Evolutionary conservation across 2,329 filamentous ascomycete genomes (phyloP).

Genomic region (Beauveria australis): DNA sequence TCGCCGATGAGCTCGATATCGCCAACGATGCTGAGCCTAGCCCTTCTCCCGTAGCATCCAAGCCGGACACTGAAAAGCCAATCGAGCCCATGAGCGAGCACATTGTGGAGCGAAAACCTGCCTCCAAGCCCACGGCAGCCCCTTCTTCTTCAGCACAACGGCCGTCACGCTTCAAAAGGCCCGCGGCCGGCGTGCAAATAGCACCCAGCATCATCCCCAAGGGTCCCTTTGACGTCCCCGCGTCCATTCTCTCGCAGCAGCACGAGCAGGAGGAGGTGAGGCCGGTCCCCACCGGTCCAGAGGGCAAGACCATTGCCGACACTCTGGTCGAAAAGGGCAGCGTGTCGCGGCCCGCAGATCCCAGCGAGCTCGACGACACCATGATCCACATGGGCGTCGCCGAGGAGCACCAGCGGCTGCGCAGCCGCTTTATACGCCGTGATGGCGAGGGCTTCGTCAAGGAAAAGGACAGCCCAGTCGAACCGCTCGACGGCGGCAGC

Average conservation of each 20-base stretch:
- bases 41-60: slow-evolving; percentile 12
- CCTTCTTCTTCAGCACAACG: slow-evolving; percentile 22
- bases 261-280: slow-evolving; percentile 26
- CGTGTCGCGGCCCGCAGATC: slow-evolving; percentile 23
- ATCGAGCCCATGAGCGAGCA: slow-evolving; percentile 42
- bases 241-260: slow-evolving; percentile 26
- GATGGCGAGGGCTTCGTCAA: slow-evolving; percentile 69
- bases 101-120: slow-evolving; percentile 38
- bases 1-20: slow-evolving; percentile 67
- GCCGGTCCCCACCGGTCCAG: slow-evolving; percentile 39
- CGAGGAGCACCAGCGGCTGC: slow-evolving; percentile 71
- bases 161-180: slow-evolving; percentile 45
- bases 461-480: slow-evolving; percentile 58
- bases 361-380: slow-evolving; percentile 60
- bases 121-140: slow-evolving; percentile 14
- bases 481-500: slow-evolving; percentile 57
- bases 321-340: slow-evolving; percentile 48
- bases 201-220: slow-evolving; percentile 22
- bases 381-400: slow-evolving; percentile 70
- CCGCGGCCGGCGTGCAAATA: slow-evolving; percentile 13
- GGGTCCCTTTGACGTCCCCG: slow-evolving; percentile 37
- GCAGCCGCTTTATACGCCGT: slow-evolving; percentile 74
- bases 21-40: slow-evolving; percentile 33
- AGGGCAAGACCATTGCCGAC: slow-evolving; percentile 50
- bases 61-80: slow-evolving; percentile 22